Evolutionary conservation across 31 red algal species (phyloP), one percentile per base, ranked within the genome.

Genomic region (Endocladia muricata): DNA sequence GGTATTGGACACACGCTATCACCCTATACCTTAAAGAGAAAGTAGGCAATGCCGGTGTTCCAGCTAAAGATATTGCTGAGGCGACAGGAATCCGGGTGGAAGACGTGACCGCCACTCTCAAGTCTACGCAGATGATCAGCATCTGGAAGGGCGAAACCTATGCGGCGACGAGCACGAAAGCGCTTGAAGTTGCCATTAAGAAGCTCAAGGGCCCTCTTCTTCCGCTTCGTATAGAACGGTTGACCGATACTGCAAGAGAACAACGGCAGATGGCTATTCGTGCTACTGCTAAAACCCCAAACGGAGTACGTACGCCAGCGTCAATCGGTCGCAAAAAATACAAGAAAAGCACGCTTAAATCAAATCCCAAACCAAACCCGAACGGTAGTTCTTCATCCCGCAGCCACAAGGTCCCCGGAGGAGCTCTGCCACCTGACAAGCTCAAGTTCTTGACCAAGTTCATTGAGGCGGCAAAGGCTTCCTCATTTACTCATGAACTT

Each of bases 111-210:
- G 6, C 74, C 23, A 61, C 82, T 19, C 64, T 93, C 28, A 93
- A 93, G 54, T 73, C 73, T 2, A 38, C 52, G 1, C 80, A 81
- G 17, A 61, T 93, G 22, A 41, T 79, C 25, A 66, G 66, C 30
- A 69, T 86, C 6, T 86, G 80, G 80, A 85, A 86, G 64, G 77
- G 74, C 1, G 90, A 93, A 55, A 74, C 75, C 22, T 84, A 77
- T 61, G 88, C 74, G 28, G 80, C 83, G 22, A 43, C 74, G 31
- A 55, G 48, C 54, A 33, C 41, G n/a, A 90, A 82, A 56, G 47
- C 51, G 9, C 22, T 78, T 3, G 77, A 82, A 7, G 28, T 37
- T n/a, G 70, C 58, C 25, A 65, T 78, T 13, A 70, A 61, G 9
- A 38, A 35, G 30, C 36, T 78, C 21, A 64, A 54, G 23, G 30